These are phyloP conservation scores for Sugiyamaella xylanicola DNA, from an alignment of 1,139 yeast genomes.

Conservation along the genomic window DNA sequence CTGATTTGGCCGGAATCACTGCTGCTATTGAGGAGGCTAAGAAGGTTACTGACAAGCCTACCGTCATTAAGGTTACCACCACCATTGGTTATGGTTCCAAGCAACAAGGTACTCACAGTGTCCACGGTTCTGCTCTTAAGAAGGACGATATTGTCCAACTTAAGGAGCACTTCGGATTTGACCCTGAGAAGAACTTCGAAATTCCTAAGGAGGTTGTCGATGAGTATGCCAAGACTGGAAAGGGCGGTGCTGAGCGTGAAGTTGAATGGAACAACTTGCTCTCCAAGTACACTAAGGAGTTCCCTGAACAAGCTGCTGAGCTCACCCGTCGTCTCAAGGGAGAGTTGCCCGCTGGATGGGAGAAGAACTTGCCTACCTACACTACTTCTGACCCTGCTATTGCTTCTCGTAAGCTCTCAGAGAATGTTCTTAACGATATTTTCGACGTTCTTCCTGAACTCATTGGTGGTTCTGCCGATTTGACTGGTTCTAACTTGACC, in stretches of 20 bases:
- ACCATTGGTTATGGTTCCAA: constrained; percentile 95
- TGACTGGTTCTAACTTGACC: constrained; percentile 97
- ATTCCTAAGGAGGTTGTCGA: constrained; percentile 86
- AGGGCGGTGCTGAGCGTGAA: constrained; percentile 65
- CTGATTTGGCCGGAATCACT: constrained; percentile 70
- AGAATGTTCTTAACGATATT: constrained; percentile 70
- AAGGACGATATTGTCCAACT: constrained; percentile 89
- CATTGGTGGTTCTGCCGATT: constrained; percentile 97
- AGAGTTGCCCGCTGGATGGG: constrained; percentile 87
- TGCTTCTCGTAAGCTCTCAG: constrained; percentile 96
- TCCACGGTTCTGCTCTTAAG: constrained; percentile 97
- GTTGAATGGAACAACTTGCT: constrained; percentile 72
- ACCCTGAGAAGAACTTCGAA: constrained; percentile 77
- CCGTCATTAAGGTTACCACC: constrained; percentile 85
- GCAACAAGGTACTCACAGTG: constrained; percentile 83
- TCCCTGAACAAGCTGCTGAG: constrained; percentile 81
- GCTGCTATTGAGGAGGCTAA: constrained; percentile 62
- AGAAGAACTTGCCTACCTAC: constrained; percentile 74
- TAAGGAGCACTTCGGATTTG: constrained; percentile 82
- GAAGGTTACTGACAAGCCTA: constrained; percentile 70
- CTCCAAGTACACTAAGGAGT: constrained; percentile 63
- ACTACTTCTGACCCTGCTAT: constrained; percentile 76
- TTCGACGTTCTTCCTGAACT: constrained; percentile 78
- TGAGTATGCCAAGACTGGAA: constrained; percentile 60
- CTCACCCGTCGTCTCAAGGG: constrained; percentile 77